Conservation (phyloP, 2,329 filamentous ascomycete species). For the Helotiales sp. region DNA sequence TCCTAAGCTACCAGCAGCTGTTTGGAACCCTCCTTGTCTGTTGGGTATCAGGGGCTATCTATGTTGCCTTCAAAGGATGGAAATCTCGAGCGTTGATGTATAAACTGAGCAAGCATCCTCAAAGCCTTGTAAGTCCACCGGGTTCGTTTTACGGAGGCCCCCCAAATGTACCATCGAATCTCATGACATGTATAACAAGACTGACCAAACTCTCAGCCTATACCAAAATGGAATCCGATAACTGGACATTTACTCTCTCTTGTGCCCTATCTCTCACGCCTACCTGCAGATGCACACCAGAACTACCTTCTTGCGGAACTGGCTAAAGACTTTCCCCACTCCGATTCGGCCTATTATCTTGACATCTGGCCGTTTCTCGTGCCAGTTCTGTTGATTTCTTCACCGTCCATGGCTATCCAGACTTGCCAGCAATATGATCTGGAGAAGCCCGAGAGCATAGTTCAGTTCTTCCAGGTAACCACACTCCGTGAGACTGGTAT, state of each 20-base stretch:
- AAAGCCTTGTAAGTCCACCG: constrained; percentile 15
- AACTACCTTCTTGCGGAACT: constrained; percentile 27
- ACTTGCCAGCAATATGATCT: constrained; percentile 26
- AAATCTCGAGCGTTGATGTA: constrained; percentile 14
- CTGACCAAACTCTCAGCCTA: constrained; percentile 23
- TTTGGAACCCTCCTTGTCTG: background rate
- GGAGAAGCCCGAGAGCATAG: constrained; percentile 25
- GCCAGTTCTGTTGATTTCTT: constrained; percentile 30
- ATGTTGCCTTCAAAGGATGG: constrained; percentile 20
- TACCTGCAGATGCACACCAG: constrained; percentile 27
- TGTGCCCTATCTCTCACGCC: constrained; percentile 2
- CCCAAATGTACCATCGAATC: background rate
- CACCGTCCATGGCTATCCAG: constrained; percentile 30
- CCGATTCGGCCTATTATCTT: constrained; percentile 30
- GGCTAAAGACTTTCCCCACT: constrained; percentile 20
- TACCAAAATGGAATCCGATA: constrained; percentile 25
- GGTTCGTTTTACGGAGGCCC: no score
- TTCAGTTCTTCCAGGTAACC: constrained; percentile 21
- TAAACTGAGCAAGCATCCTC: constrained; percentile 9
- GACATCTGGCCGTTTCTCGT: constrained; percentile 35
- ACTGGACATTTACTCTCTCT: constrained; percentile 30
- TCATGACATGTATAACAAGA: background rate
- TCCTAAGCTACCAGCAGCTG: background rate
- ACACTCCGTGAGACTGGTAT: background rate
- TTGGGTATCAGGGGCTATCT: constrained; percentile 5